Percentiles rank a stretch among this genome's conserved stretches.
phyloP scores from a whole-genome alignment of 148 eudicot species.

The Camellia japonica region DNA sequence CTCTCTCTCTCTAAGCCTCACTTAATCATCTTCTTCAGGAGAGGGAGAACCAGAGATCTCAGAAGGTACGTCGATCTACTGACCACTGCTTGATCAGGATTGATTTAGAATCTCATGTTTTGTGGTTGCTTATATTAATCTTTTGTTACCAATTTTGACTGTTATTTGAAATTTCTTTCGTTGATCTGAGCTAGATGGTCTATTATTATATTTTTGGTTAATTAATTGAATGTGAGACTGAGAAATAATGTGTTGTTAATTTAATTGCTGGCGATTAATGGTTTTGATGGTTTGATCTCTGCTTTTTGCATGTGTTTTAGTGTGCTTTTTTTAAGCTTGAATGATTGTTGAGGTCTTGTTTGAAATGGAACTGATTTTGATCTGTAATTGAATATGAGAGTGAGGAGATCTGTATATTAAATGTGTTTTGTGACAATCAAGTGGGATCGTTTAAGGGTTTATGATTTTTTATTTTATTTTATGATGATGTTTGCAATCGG shows the following conservation, averaged over 20 bases:
- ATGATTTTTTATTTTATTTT: background rate
- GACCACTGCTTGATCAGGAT: background rate
- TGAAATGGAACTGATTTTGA: background rate
- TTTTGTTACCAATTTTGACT: background rate
- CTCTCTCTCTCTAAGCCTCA: slow-evolving; percentile 23
- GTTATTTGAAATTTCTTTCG: background rate
- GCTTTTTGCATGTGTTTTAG: background rate
- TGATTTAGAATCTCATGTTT: slow-evolving; percentile 16
- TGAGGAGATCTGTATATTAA: slow-evolving; percentile 4
- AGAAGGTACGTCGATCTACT: slow-evolving; percentile 17
- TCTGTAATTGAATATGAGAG: background rate
- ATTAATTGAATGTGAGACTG: background rate
- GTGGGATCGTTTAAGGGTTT: background rate
- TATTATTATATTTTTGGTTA: background rate
- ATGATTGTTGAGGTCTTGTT: background rate
- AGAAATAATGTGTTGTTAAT: background rate
- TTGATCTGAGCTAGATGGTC: slow-evolving; percentile 18
- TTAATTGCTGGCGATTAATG: background rate
- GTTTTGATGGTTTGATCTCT: slow-evolving; percentile 11
- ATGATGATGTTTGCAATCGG: background rate
- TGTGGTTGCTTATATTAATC: background rate
- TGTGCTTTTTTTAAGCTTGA: background rate
- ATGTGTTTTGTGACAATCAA: background rate
- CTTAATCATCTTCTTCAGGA: slow-evolving; percentile 8
- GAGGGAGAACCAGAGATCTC: slow-evolving; percentile 19